Evolutionary conservation across 208 protist genomes (phyloP).

Genomic region (Phytomonas serpens): DNA sequence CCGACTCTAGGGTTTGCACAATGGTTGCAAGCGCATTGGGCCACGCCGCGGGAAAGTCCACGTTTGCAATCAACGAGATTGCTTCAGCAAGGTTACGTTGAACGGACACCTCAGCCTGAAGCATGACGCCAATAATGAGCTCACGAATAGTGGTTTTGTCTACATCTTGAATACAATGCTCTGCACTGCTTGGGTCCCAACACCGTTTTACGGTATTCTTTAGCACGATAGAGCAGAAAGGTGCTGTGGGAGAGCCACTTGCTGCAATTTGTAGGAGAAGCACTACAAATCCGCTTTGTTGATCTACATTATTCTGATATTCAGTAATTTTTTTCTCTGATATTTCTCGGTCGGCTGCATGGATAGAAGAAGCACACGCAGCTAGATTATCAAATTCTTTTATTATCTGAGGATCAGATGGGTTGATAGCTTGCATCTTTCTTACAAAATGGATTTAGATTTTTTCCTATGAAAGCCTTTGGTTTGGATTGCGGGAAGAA

Average conservation of each 20-base stretch:
- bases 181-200: slow-evolving; percentile 56
- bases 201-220: slow-evolving; percentile 86
- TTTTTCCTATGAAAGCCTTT: slow-evolving; percentile 1
- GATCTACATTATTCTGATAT: slow-evolving; percentile 55
- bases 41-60: slow-evolving; percentile 92
- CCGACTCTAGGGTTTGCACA: slow-evolving; percentile 23
- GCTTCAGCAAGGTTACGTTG: slow-evolving; percentile 88
- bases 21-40: slow-evolving; percentile 71
- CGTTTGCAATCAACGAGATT: slow-evolving; percentile 78
- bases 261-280: slow-evolving; percentile 44
- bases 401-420: slow-evolving; percentile 26
- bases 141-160: slow-evolving; percentile 63
- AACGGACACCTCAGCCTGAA: slow-evolving; percentile 26
- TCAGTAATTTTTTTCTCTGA: slow-evolving; percentile 52
- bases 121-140: slow-evolving; percentile 50
- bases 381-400: slow-evolving; percentile 28
- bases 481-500: background rate
- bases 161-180: slow-evolving; percentile 68
- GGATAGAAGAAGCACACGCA: slow-evolving; percentile 29
- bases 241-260: slow-evolving; percentile 17
- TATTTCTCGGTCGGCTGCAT: slow-evolving; percentile 31
- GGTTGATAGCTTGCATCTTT: slow-evolving; percentile 43
- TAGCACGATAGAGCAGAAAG: slow-evolving; percentile 73
- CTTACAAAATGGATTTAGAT: background rate
- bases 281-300: slow-evolving; percentile 57